phyloP scores from a whole-genome alignment of 164 flowering plant genomes.

The Magnolia kwangsiensis region DNA sequence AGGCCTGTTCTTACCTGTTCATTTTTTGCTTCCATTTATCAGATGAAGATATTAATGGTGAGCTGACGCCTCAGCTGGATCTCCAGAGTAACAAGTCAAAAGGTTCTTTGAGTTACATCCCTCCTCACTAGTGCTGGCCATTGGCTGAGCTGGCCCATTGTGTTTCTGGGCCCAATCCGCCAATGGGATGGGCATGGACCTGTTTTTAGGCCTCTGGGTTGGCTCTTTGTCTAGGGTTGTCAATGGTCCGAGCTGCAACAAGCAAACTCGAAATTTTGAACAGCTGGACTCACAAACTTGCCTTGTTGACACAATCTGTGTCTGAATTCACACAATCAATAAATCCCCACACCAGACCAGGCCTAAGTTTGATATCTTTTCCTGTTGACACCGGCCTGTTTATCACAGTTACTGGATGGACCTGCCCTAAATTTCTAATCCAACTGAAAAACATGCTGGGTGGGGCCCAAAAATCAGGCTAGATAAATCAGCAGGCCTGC shows the following conservation, averaged over 20 bases:
- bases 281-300: neutral
- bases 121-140: neutral
- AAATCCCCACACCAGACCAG: neutral
- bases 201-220: neutral
- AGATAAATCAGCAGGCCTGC: neutral
- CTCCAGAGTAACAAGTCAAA: conserved; percentile 56
- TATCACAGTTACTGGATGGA: neutral
- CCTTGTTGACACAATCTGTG: neutral
- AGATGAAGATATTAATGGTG: conserved; percentile 43
- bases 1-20: neutral
- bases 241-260: neutral
- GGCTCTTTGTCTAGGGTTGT: neutral
- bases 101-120: conserved; percentile 33
- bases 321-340: neutral
- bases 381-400: neutral
- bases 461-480: no score
- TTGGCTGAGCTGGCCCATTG: neutral
- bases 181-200: no score
- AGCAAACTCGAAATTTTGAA: neutral
- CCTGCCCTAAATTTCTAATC: neutral
- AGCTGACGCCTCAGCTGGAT: conserved; percentile 50
- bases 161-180: neutral
- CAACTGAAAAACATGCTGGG: neutral
- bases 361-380: neutral
- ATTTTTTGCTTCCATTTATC: conserved; percentile 2